Evolutionary conservation across 306 rosid genomes (phyloP).

Genomic region (Fragaria ananassa): DNA sequence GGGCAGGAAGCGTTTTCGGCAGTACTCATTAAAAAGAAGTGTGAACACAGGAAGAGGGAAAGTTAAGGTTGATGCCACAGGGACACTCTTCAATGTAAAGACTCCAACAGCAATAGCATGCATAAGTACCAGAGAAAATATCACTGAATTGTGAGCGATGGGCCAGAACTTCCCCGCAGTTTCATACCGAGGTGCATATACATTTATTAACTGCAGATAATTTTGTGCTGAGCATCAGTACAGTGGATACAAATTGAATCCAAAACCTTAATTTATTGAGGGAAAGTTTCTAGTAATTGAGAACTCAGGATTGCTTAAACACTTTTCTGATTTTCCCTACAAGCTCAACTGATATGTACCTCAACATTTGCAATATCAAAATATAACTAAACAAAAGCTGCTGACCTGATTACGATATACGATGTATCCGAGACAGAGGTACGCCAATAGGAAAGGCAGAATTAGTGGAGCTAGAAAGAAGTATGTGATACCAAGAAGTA

Average conservation of each 20-base stretch:
- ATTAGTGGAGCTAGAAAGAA: slow-evolving; percentile 94
- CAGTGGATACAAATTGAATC: slow-evolving; percentile 10
- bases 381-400: not conserved
- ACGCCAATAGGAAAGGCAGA: slow-evolving; percentile 79
- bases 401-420: slow-evolving; percentile 83
- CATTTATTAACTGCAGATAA: slow-evolving; percentile 71
- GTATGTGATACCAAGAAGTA: slow-evolving; percentile 88
- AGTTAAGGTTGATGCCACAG: slow-evolving; percentile 39
- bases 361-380: not conserved
- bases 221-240: slow-evolving; percentile 25
- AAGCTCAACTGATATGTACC: not conserved
- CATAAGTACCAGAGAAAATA: slow-evolving; percentile 89
- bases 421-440: slow-evolving; percentile 74
- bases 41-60: slow-evolving; percentile 83
- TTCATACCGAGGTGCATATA: slow-evolving; percentile 70
- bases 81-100: slow-evolving; percentile 65
- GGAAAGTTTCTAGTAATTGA: not conserved
- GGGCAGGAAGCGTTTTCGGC: slow-evolving; percentile 92
- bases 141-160: slow-evolving; percentile 66
- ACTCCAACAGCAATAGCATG: slow-evolving; percentile 91
- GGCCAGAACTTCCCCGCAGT: slow-evolving; percentile 97
- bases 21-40: slow-evolving; percentile 85
- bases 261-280: not conserved
- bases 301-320: not conserved
- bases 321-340: too few species aligned